Evolutionary conservation across 176 grass and related monocot genomes (phyloP).

Genomic region (Hordeum vulgare): DNA sequence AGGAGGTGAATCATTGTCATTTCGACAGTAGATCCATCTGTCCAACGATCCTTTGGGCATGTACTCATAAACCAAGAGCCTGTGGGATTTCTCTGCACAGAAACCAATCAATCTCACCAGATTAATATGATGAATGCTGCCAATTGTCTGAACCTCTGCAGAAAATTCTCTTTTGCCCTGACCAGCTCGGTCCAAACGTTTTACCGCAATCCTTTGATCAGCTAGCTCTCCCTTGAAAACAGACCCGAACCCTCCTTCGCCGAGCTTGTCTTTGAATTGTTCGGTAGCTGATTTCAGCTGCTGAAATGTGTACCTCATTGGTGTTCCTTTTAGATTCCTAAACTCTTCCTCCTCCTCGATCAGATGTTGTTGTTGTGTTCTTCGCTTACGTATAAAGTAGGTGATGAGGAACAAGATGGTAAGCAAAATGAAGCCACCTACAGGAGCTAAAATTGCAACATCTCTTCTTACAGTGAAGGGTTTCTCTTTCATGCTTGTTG

Average conservation of each 20-base stretch:
- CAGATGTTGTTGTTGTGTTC: not conserved
- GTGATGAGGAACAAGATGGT: not conserved
- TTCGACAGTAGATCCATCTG: too few species aligned
- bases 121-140: conserved; percentile 30
- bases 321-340: not conserved
- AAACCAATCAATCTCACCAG: too few species aligned
- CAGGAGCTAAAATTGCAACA: not conserved
- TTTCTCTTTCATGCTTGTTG: not conserved
- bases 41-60: too few species aligned
- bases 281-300: not conserved
- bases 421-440: not conserved
- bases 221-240: conserved; percentile 4
- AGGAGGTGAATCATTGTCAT: too few species aligned
- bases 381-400: not conserved
- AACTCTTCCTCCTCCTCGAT: conserved; percentile 3
- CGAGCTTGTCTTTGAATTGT: conserved; percentile 4
- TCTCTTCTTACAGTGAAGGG: not conserved
- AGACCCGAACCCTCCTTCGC: conserved; percentile 29
- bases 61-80: too few species aligned
- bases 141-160: conserved; percentile 43
- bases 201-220: conserved; percentile 13
- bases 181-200: conserved; percentile 19
- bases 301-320: conserved; percentile 16
- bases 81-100: too few species aligned
- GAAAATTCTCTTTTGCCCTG: conserved; percentile 40